A percentile compares a stretch with the other conserved stretches of the same genome.
Conservation (phyloP, 345 rosid species). For the Hirschfeldia incana region DNA sequence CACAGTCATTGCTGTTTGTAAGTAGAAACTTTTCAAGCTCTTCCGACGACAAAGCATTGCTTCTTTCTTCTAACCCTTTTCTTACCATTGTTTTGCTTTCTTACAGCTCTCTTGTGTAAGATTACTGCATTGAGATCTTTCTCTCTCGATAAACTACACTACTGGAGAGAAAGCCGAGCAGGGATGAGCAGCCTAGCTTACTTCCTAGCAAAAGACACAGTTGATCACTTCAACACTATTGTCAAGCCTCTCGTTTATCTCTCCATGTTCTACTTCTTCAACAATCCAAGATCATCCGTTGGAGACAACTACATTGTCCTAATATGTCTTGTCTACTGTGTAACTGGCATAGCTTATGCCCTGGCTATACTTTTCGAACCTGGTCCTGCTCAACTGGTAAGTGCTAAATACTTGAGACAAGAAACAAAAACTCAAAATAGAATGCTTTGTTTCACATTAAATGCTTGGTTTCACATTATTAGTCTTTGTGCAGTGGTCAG, state of each 20-base stretch:
- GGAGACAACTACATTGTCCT: constrained; percentile 75
- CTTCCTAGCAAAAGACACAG: constrained; percentile 86
- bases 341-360: constrained; percentile 85
- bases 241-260: constrained; percentile 88
- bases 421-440: background rate
- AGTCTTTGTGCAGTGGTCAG: constrained; percentile 75
- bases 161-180: constrained; percentile 93
- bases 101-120: constrained; percentile 87
- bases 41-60: background rate
- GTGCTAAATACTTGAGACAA: constrained; percentile 17
- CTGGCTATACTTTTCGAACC: constrained; percentile 79
- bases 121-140: constrained; percentile 95
- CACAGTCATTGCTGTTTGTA: constrained; percentile 95
- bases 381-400: constrained; percentile 96
- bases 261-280: constrained; percentile 99
- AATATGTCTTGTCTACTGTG: constrained; percentile 86
- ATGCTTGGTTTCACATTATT: constrained; percentile 8
- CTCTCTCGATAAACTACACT: constrained; percentile 83
- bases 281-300: constrained; percentile 85
- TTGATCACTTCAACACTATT: constrained; percentile 85
- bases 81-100: background rate
- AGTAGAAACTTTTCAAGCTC: constrained; percentile 44
- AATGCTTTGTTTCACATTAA: constrained; percentile 4
- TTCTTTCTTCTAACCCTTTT: constrained; percentile 4
- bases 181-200: constrained; percentile 98